phyloP scores from a whole-genome alignment of 106 monocot species.

The Dendrobium nobile region DNA sequence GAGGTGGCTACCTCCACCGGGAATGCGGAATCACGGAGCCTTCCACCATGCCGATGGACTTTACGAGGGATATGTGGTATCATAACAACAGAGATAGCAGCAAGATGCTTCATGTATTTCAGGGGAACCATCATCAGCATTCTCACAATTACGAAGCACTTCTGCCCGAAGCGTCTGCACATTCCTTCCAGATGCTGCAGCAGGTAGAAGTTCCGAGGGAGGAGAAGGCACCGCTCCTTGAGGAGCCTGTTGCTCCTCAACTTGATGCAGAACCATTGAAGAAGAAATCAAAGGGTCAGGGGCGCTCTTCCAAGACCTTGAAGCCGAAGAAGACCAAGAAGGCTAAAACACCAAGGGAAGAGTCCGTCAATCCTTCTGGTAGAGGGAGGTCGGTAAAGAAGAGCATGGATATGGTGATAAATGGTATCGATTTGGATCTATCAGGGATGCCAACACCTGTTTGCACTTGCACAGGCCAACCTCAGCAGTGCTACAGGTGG shows the following conservation, averaged over 20 bases:
- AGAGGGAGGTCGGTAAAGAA: conserved; percentile 30
- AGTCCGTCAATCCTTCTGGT: not conserved
- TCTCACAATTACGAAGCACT: conserved; percentile 12
- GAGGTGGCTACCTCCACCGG: conserved; percentile 22
- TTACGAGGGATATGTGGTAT: conserved; percentile 31
- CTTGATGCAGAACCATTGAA: conserved; percentile 26
- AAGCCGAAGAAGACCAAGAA: conserved; percentile 71
- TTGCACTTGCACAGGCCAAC: conserved; percentile 40
- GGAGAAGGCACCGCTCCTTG: conserved; percentile 12
- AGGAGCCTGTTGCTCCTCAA: conserved; percentile 3
- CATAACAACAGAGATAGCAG: conserved; percentile 24
- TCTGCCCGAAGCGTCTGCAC: conserved; percentile 11
- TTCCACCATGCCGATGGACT: conserved; percentile 30
- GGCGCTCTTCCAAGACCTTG: conserved; percentile 25
- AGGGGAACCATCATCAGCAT: conserved; percentile 18
- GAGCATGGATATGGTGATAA: conserved; percentile 36
- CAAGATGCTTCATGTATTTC: conserved; percentile 40
- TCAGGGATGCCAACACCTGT: conserved; percentile 49
- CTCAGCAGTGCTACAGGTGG: conserved; percentile 51
- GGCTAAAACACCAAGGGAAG: conserved; percentile 19
- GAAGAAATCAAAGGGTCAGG: conserved; percentile 35
- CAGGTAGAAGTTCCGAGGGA: conserved; percentile 17
- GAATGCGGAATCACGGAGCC: conserved; percentile 23
- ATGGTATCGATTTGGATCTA: conserved; percentile 50
- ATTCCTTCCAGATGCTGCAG: conserved; percentile 46